These are phyloP conservation scores for Musa beccarii DNA, from an alignment of 176 grass and related monocot species.

Conservation along the genomic window DNA sequence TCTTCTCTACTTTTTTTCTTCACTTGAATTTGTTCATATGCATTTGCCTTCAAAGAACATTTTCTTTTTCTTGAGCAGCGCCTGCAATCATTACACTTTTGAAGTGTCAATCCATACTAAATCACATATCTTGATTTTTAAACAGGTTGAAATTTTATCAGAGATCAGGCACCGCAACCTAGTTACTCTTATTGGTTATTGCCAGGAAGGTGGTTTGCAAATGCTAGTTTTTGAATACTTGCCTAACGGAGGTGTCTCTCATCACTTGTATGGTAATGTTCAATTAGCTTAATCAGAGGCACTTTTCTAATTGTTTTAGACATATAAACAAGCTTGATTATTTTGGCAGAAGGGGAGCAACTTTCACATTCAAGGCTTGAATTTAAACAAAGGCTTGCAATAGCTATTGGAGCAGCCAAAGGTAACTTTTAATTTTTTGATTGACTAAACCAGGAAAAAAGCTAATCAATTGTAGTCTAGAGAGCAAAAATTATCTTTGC, in stretches of 20 bases:
- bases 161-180: constrained; percentile 81
- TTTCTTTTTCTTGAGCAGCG: not conserved
- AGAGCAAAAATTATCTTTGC: constrained; percentile 10
- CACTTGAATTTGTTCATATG: not conserved
- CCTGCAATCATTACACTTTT: not conserved
- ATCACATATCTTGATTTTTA: not conserved
- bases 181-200: constrained; percentile 74
- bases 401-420: constrained; percentile 92
- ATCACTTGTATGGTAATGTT: constrained; percentile 74
- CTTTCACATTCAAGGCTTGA: constrained; percentile 58
- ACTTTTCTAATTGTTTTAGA: not conserved
- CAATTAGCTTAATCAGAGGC: not conserved
- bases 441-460: not conserved
- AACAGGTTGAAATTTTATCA: constrained; percentile 52
- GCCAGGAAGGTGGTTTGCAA: constrained; percentile 65
- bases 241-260: constrained; percentile 72
- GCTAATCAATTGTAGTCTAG: not conserved
- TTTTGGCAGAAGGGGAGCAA: constrained; percentile 38
- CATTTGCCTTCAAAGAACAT: not conserved
- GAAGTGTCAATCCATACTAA: too few species aligned
- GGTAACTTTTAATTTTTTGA: constrained; percentile 21
- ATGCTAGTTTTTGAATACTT: constrained; percentile 88
- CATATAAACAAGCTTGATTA: constrained; percentile 7
- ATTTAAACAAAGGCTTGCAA: constrained; percentile 86
- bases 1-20: not conserved